These are phyloP conservation scores for Aegilops umbellulata DNA, from an alignment of 176 grass and related monocot genomes.

Conservation along the genomic window DNA sequence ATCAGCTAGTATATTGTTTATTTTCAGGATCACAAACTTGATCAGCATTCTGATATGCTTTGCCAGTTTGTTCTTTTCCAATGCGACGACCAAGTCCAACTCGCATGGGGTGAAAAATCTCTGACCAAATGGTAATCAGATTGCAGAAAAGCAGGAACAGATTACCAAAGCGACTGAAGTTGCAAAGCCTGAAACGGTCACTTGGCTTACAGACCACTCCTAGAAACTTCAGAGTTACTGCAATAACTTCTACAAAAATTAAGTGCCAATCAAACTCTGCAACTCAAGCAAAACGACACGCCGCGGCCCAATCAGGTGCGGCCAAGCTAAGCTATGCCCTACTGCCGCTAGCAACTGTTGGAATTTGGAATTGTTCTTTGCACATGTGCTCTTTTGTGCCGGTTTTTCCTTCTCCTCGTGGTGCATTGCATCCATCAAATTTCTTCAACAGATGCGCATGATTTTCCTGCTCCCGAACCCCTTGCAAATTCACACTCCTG, in stretches of 20 bases:
- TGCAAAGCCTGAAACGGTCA: background rate
- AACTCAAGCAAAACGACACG: background rate
- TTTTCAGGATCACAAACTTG: background rate
- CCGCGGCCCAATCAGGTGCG: background rate
- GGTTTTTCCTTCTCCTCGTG: background rate
- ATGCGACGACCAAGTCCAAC: background rate
- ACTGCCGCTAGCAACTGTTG: background rate
- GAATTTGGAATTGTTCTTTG: background rate
- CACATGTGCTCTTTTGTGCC: background rate
- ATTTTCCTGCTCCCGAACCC: background rate
- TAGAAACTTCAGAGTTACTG: background rate
- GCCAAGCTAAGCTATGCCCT: background rate
- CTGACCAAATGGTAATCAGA: background rate
- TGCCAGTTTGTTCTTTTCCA: background rate
- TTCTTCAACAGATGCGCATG: background rate
- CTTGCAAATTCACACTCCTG: background rate
- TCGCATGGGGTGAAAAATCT: background rate
- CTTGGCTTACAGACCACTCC: background rate
- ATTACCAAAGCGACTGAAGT: background rate
- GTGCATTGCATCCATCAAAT: background rate
- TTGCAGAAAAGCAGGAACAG: background rate
- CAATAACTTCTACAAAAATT: background rate
- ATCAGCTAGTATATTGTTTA: background rate
- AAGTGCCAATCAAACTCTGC: background rate
- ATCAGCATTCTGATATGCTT: background rate